Base-by-base conservation (phyloP, 306 rosid species). In the Coriaria nepalensis region DNA sequence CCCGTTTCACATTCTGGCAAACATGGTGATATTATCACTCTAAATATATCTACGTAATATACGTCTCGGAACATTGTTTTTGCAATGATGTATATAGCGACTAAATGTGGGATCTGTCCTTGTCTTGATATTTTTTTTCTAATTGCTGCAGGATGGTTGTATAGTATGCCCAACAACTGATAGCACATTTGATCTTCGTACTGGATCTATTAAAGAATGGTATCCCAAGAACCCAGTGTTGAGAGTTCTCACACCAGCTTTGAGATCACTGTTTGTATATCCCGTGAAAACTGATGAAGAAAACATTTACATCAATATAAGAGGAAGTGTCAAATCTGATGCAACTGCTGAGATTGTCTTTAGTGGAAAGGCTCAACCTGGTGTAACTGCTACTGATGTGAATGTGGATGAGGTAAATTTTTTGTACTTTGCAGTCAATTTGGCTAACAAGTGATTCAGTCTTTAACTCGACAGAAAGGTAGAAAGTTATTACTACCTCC, bases 301-400 rank as follows among this genome's bases (percentile, higher is more conserved):
- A 33, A 88, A 81, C 51, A 88, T 88, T 45, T 88, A 72, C 57
- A 83, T 88, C 64, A 81, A 76, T 77, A 59, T 88, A 43, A 57
- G 61, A 33, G 80, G 69, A 33, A 63, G 52, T 9, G 7, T 47
- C 8, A 67, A 42, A 44, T 37, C 85, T 14, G 81, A 73, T 56
- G 82, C 77, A 40, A 63, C 94, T 4, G 73, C 96, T 1, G 96
- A 88, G 73, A 83, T 88, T 29, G 76, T 88, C 11, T 83, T 83
- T 36, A 84, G 95, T 37, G 97, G 90, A 33, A 88, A 71, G 71
- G 93, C 95, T 64, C 95, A 88, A 63, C 97, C 97, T 0, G 97
- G 95, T 67, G 36, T 74, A 4, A 81, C 90, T 33, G 87, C 95
- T 36, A 9, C 71, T 1, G 78, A 88, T 71, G 95, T 88, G 73